Conservation (phyloP, 768 basidiomycete species). For the Bullera alba region DNA sequence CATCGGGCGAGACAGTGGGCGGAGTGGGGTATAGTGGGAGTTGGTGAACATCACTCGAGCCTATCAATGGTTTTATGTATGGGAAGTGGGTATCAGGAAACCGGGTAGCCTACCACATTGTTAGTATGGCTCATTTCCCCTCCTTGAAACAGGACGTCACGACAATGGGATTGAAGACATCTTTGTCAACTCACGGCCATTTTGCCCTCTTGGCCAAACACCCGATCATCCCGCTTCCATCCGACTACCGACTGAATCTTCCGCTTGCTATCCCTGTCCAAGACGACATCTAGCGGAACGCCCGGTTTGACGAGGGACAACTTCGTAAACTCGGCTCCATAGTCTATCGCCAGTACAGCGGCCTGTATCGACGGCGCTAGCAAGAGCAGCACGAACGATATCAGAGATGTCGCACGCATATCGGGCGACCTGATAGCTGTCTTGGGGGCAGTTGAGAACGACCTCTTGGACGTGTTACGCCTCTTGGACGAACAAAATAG, state of each 20-base stretch:
- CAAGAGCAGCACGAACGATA: constrained; percentile 13
- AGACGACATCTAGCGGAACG: constrained; percentile 85
- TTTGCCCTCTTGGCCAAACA: constrained; percentile 83
- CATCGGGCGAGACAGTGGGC: constrained; percentile 26
- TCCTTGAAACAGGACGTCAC: neutral
- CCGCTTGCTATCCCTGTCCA: constrained; percentile 94
- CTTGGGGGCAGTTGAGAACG: no score
- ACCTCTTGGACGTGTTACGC: no score
- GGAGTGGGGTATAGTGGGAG: constrained; percentile 39
- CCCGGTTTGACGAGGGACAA: constrained; percentile 92
- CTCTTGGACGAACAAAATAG: no score
- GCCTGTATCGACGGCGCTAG: constrained; percentile 35
- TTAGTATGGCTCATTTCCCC: neutral
- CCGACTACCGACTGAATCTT: constrained; percentile 85
- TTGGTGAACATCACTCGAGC: constrained; percentile 32
- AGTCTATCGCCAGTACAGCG: constrained; percentile 88
- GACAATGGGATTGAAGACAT: neutral
- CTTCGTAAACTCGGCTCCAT: constrained; percentile 96
- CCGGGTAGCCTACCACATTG: constrained; percentile 64
- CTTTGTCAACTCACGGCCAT: constrained; percentile 60
- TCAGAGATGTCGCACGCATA: neutral
- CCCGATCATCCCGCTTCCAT: constrained; percentile 78
- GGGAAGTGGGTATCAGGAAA: constrained; percentile 84
- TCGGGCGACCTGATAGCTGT: no score
- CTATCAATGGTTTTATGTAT: constrained; percentile 76